Evolutionary conservation across 2,329 filamentous ascomycete genomes (phyloP).

Genomic region (Talaromyces sp.): DNA sequence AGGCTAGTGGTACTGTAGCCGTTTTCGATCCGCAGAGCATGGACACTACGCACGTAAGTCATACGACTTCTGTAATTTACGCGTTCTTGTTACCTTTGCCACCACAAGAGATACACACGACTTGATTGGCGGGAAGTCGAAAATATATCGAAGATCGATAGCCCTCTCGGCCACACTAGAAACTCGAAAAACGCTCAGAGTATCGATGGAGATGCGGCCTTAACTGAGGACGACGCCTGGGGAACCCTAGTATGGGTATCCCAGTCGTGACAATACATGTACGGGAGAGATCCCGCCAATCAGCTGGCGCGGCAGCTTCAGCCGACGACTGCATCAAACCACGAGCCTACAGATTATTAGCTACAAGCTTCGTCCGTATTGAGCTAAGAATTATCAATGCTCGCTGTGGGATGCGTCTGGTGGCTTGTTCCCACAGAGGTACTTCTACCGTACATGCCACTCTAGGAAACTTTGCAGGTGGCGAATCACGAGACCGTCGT

Average conservation of each 20-base stretch:
- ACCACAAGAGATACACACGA: background rate
- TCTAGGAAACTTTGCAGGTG: background rate
- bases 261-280: background rate
- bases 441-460: background rate
- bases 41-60: too few species aligned
- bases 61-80: background rate
- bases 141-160: background rate
- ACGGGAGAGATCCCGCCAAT: conserved; percentile 2
- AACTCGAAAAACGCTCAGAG: background rate
- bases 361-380: background rate
- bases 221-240: background rate
- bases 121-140: background rate
- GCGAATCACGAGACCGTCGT: background rate
- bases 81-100: background rate
- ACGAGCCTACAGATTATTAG: background rate
- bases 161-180: background rate
- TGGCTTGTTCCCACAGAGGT: background rate
- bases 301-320: background rate
- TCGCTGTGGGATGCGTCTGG: background rate
- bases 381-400: background rate
- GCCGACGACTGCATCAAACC: background rate
- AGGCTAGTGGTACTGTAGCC: conserved; percentile 16
- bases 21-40: conserved; percentile 1
- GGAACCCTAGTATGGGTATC: too few species aligned
- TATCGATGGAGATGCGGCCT: background rate